Evolutionary conservation across 2,329 filamentous ascomycete species (phyloP).

Genomic region (Hypomyces perniciosus): DNA sequence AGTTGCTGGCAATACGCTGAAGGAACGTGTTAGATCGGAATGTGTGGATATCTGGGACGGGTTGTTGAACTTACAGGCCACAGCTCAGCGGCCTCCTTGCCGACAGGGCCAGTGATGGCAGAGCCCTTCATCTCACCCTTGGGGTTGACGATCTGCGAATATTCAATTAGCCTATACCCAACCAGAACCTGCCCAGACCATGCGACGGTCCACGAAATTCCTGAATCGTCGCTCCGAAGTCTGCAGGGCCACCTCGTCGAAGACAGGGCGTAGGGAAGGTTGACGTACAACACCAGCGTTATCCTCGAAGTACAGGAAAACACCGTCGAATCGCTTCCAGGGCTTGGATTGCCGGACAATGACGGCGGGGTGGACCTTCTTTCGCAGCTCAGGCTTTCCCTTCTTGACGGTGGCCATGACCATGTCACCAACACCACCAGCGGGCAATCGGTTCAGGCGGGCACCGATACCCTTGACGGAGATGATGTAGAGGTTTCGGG

Average conservation of each 20-base stretch:
- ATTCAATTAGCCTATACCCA: constrained; percentile 28
- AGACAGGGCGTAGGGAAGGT: background rate
- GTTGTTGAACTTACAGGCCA: constrained; percentile 72
- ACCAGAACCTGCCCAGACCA: background rate
- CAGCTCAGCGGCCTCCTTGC: constrained; percentile 99
- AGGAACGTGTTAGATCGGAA: background rate
- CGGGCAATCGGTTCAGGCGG: constrained; percentile 93
- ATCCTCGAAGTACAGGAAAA: constrained; percentile 99
- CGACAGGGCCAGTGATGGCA: constrained; percentile 97
- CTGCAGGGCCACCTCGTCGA: background rate
- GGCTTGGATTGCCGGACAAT: constrained; percentile 99
- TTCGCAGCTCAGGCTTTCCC: constrained; percentile 99
- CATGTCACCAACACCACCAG: constrained; percentile 98
- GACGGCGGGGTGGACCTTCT: constrained; percentile 99
- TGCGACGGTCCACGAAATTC: background rate
- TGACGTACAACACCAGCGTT: constrained; percentile 93
- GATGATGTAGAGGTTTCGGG: constrained; percentile 99
- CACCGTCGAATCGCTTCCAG: constrained; percentile 96
- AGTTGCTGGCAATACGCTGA: constrained; percentile 99
- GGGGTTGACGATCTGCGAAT: constrained; percentile 88
- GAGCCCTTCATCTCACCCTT: constrained; percentile 99
- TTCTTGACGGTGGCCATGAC: constrained; percentile 99
- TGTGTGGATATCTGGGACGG: background rate
- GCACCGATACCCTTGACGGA: constrained; percentile 98
- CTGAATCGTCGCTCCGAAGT: background rate